Conservation (phyloP, 306 rosid species). For the Fragaria iinumae region DNA sequence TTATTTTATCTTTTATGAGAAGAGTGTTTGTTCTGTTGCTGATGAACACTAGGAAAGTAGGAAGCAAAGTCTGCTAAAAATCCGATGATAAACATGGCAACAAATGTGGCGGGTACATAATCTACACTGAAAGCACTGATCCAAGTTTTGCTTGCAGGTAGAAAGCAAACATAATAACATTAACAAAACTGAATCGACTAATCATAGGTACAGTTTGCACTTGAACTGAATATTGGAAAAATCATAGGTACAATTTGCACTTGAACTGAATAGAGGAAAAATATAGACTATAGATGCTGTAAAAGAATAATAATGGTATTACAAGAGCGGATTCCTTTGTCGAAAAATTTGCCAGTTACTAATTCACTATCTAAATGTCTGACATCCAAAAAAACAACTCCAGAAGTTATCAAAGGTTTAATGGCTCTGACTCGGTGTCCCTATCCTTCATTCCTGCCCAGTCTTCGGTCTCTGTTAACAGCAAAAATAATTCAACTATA, state of each 20-base stretch:
- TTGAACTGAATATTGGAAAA: conserved; percentile 2
- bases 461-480: conserved; percentile 66
- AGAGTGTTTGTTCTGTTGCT: too few relatives aligned
- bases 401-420: conserved; percentile 50
- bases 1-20: too few relatives aligned
- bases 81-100: not conserved
- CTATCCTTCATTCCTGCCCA: conserved; percentile 67
- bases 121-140: not conserved
- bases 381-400: conserved; percentile 40
- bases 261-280: conserved; percentile 7
- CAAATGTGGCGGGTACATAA: not conserved
- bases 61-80: not conserved
- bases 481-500: conserved; percentile 20
- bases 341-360: conserved; percentile 39
- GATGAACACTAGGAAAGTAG: too few relatives aligned
- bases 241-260: conserved; percentile 1
- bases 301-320: conserved; percentile 60
- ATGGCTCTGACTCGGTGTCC: conserved; percentile 79
- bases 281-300: conserved; percentile 34
- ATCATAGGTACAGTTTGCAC: not conserved
- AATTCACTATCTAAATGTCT: conserved; percentile 38
- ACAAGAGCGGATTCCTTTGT: conserved; percentile 46
- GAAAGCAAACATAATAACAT: not conserved
- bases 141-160: not conserved
- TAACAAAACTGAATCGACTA: conserved; percentile 4